Evolutionary conservation across 225 moss, liverwort and hornwort genomes (phyloP), one percentile per base, ranked within the genome.

Genomic region (Neckera pumila): DNA sequence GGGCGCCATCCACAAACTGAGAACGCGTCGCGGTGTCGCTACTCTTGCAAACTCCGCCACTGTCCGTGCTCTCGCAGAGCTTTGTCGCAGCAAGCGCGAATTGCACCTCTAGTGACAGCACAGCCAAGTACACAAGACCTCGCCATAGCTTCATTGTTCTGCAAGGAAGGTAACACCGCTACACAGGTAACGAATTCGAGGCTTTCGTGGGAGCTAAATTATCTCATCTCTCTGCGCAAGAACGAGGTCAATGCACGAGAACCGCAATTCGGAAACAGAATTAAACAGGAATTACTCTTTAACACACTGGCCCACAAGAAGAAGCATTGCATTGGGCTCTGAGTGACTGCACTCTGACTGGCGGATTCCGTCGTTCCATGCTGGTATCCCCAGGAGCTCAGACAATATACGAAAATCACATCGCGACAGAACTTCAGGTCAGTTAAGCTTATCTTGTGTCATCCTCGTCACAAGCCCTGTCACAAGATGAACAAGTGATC

Each of bases 1-100:
- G 61, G 36, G 63, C 79, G 22, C 92, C 94, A 65, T 94, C 93
- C 80, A 94, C 94, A 25, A 94, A 88, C 88, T 79, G 40, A 40
- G 79, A 79, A 58, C 89, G 53, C 49, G 89, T 84, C 69, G 92
- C 94, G 34, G 18, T 11, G 81, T 74, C 88, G 88, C 86, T 72
- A 33, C 84, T 79, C 86, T 89, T 88, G 89, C 94, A 92, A 81
- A 88, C 12, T 87, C 91, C 91, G 86, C 61, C 82, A 9, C 45
- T 79, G 40, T 85, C 85, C 11, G 60, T 82, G 36, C 79, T 84
- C 51, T 89, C 86, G 45, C 94, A 93, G 4, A 93, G 72, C 34
- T 77, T 61, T 2, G 85, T 62, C 22, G 60, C 64, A 79, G 85
- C 80, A 12, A 64, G 31, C 30, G 62, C 56, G 51, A 85, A 42